Conservation (phyloP, 73 alveolate genomes). For the Symbiodinium pilosum region DNA sequence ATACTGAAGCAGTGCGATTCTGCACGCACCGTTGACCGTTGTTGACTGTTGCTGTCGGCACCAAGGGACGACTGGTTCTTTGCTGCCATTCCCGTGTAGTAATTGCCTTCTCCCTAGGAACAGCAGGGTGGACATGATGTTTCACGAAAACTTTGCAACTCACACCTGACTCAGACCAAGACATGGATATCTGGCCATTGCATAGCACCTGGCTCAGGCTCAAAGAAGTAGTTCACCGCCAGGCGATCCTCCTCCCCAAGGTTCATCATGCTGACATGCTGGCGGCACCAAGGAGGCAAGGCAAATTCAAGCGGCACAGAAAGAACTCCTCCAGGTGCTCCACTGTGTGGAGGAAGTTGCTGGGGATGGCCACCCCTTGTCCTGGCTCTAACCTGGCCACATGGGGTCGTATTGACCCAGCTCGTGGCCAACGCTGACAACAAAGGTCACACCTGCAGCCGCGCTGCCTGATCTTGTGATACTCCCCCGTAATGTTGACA, state of each 20-base stretch:
- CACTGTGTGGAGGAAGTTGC: constrained; percentile 78
- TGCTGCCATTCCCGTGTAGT: constrained; percentile 47
- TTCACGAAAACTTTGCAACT: neutral
- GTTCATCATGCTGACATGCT: neutral
- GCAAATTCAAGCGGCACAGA: neutral
- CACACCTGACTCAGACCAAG: neutral
- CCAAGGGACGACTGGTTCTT: neutral
- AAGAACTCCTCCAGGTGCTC: neutral
- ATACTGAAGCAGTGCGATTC: no score
- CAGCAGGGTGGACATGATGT: neutral
- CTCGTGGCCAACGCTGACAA: neutral
- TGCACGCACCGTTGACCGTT: no score
- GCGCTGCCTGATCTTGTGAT: constrained; percentile 11
- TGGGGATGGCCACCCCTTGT: constrained; percentile 64
- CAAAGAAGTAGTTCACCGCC: constrained; percentile 61
- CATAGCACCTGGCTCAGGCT: constrained; percentile 48
- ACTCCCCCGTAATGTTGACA: neutral
- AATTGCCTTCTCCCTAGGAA: constrained; percentile 8
- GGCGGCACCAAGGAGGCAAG: neutral
- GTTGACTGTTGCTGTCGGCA: no score
- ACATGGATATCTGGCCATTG: constrained; percentile 50
- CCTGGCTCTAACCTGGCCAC: constrained; percentile 26
- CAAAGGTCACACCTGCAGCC: neutral
- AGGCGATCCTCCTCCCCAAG: neutral
- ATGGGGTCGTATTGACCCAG: neutral